Conservation (phyloP, 83 land plant genomes). For the Picea engelmannii region DNA sequence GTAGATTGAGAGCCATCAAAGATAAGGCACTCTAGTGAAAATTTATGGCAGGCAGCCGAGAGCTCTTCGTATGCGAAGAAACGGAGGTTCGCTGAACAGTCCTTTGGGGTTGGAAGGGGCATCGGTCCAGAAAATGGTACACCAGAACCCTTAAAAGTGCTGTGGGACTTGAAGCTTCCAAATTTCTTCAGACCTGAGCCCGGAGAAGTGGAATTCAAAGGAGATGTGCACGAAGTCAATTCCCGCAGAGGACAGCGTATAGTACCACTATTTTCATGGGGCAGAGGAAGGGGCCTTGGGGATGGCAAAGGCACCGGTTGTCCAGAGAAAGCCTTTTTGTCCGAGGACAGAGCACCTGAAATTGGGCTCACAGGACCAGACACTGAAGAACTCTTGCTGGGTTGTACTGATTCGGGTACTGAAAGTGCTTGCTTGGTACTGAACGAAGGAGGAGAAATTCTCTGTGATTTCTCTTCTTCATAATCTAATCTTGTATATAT, state of each 20-base stretch:
- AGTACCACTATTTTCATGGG: slow-evolving; percentile 2
- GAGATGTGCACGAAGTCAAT: slow-evolving; percentile 1
- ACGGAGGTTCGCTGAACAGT: slow-evolving; percentile 20
- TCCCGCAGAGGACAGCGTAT: slow-evolving; percentile 2
- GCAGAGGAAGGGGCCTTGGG: slow-evolving; percentile 28
- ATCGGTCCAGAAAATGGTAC: slow-evolving; percentile 55
- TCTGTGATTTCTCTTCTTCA: slow-evolving; percentile 37
- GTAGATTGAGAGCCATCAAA: slow-evolving; percentile 55
- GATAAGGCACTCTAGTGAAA: slow-evolving; percentile 53
- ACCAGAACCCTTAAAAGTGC: slow-evolving; percentile 28
- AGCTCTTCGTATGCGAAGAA: slow-evolving; percentile 59
- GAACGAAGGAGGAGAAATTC: slow-evolving; percentile 8
- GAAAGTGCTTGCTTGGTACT: not conserved
- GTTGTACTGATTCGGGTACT: slow-evolving; percentile 9
- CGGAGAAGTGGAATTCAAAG: slow-evolving; percentile 9
- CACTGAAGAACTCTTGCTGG: slow-evolving; percentile 2
- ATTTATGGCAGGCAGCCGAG: slow-evolving; percentile 56
- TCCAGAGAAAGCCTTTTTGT: slow-evolving; percentile 34
- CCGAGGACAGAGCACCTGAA: slow-evolving; percentile 21
- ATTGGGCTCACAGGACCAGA: slow-evolving; percentile 19
- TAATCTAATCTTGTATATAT: slow-evolving; percentile 39
- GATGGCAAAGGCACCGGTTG: slow-evolving; percentile 78
- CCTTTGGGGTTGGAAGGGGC: slow-evolving; percentile 57
- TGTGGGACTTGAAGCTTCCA: slow-evolving; percentile 50
- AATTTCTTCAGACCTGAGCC: slow-evolving; percentile 24